phyloP scores from a whole-genome alignment of 192 early-diverging fungal species.

The Coemansia aciculifera region DNA sequence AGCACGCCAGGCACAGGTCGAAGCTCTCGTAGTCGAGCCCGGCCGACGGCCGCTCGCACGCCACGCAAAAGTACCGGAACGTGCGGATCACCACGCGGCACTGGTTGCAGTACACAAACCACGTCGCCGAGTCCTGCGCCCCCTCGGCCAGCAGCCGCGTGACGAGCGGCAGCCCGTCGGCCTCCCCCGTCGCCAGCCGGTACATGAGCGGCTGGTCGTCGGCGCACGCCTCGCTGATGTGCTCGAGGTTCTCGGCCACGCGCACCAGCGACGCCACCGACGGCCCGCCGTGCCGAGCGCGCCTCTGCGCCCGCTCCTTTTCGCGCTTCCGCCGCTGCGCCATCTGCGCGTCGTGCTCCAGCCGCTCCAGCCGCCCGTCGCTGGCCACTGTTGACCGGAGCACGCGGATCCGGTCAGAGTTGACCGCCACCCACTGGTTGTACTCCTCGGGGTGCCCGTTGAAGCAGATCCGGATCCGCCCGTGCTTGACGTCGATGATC shows the following conservation, averaged over 20 bases:
- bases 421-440: slow-evolving; percentile 51
- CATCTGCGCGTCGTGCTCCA: slow-evolving; percentile 27
- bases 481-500: slow-evolving; percentile 46
- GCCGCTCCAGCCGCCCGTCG: slow-evolving; percentile 39
- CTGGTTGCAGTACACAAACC: slow-evolving; percentile 75
- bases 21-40: slow-evolving; percentile 69
- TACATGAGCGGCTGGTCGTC: slow-evolving; percentile 41
- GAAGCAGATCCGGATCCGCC: slow-evolving; percentile 45
- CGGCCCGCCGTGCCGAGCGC: slow-evolving; percentile 16
- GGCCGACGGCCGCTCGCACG: slow-evolving; percentile 72
- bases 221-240: slow-evolving; percentile 28
- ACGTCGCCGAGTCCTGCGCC: slow-evolving; percentile 52
- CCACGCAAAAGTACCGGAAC: slow-evolving; percentile 80
- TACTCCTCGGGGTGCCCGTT: slow-evolving; percentile 37
- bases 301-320: slow-evolving; percentile 18
- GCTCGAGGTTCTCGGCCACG: slow-evolving; percentile 49
- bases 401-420: slow-evolving; percentile 51
- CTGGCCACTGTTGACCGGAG: slow-evolving; percentile 36
- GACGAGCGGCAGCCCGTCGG: slow-evolving; percentile 38
- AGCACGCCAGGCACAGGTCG: slow-evolving; percentile 74
- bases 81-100: slow-evolving; percentile 79
- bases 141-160: slow-evolving; percentile 26
- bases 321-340: slow-evolving; percentile 33
- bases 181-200: slow-evolving; percentile 26
- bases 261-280: slow-evolving; percentile 33